These are phyloP conservation scores for Calocybe cyanea DNA, from an alignment of 768 basidiomycete species.

Conservation along the genomic window DNA sequence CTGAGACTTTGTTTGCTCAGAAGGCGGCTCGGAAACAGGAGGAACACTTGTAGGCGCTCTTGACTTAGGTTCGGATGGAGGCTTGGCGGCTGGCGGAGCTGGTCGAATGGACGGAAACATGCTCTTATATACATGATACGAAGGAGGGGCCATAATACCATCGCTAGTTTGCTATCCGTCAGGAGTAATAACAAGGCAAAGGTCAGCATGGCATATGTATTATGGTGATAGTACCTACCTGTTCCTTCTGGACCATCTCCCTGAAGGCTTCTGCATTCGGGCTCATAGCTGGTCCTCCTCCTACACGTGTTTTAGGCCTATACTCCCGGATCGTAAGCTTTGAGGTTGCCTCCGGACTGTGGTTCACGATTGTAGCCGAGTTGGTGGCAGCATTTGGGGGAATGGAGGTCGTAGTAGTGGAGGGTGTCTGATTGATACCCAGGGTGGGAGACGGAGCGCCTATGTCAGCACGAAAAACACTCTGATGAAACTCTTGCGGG, in stretches of 20 bases:
- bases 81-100: too few species aligned
- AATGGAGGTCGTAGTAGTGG: neutral
- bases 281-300: constrained; percentile 15
- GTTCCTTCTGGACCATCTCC: constrained; percentile 12
- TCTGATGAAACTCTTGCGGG: constrained; percentile 10
- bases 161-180: constrained; percentile 5
- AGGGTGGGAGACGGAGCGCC: neutral
- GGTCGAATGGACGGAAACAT: neutral
- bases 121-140: constrained; percentile 11
- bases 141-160: constrained; percentile 8
- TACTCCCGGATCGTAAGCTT: neutral
- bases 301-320: constrained; percentile 10
- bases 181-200: neutral
- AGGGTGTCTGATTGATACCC: neutral
- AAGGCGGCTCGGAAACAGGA: too few species aligned
- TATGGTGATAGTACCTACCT: neutral
- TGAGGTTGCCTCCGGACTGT: neutral
- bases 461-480: constrained; percentile 9
- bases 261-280: constrained; percentile 16
- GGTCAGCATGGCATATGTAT: too few species aligned
- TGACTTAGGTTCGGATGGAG: too few species aligned
- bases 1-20: too few species aligned
- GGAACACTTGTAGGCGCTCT: too few species aligned
- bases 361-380: neutral
- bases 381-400: neutral